Evolutionary conservation across 768 basidiomycete species (phyloP).

Genomic region (Pulveroboletus sp.): DNA sequence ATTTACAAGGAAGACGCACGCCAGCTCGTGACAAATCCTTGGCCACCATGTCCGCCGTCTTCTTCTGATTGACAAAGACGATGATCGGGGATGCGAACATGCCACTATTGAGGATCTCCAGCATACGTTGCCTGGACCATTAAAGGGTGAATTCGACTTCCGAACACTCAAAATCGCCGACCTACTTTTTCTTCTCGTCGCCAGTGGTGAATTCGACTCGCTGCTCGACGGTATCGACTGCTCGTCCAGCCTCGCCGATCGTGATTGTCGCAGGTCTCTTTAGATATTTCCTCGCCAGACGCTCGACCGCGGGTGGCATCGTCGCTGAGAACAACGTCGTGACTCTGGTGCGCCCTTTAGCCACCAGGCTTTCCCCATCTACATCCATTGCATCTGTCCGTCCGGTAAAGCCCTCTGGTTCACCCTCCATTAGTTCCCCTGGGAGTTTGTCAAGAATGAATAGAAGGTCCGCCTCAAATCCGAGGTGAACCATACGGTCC

Average conservation of each 20-base stretch:
- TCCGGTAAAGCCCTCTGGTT: constrained; percentile 32
- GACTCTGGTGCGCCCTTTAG: constrained; percentile 78
- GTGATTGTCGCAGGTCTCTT: constrained; percentile 92
- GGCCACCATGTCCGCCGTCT: constrained; percentile 97
- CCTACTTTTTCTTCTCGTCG: constrained; percentile 96
- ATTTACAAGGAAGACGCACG: constrained; percentile 43
- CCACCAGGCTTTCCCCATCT: constrained; percentile 53
- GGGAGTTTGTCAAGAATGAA: constrained; percentile 95
- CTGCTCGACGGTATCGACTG: constrained; percentile 98
- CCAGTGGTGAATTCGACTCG: constrained; percentile 87
- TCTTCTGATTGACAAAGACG: constrained; percentile 99
- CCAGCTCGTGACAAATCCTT: constrained; percentile 89
- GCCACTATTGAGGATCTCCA: constrained; percentile 91
- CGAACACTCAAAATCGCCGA: constrained; percentile 7
- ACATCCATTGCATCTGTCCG: constrained; percentile 68
- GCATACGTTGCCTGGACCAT: constrained; percentile 60
- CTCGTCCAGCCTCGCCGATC: constrained; percentile 96
- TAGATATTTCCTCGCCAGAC: constrained; percentile 91
- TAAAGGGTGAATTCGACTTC: constrained; percentile 4
- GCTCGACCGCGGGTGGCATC: constrained; percentile 97
- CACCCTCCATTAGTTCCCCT: constrained; percentile 81
- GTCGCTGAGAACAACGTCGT: constrained; percentile 97
- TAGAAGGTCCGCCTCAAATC: constrained; percentile 91
- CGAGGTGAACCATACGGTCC: constrained; percentile 97
- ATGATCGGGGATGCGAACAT: constrained; percentile 89